Percentiles rank a stretch among this genome's conserved stretches.
phyloP scores from a whole-genome alignment of 345 rosid species.

The Gossypium anomalum region DNA sequence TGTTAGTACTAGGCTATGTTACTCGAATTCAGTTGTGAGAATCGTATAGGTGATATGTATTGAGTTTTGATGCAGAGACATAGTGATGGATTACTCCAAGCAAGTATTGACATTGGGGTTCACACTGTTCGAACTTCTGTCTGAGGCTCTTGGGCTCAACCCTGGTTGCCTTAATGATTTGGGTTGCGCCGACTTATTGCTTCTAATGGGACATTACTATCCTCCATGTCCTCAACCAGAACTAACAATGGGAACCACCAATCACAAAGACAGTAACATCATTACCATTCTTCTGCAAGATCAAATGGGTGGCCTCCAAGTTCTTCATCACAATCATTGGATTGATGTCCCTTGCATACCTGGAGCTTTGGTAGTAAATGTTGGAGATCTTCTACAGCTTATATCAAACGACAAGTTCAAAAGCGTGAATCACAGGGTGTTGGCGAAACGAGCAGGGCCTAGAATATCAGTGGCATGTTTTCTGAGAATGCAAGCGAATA shows the following conservation, averaged over 20 bases:
- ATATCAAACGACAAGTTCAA: slow-evolving; percentile 41
- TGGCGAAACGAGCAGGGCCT: slow-evolving; percentile 36
- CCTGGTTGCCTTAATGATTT: slow-evolving; percentile 24
- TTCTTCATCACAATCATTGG: slow-evolving; percentile 40
- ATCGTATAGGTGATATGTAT: no score
- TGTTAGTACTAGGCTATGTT: not conserved
- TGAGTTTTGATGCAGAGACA: slow-evolving; percentile 24
- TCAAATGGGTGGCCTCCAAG: slow-evolving; percentile 44
- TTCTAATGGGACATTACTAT: slow-evolving; percentile 34
- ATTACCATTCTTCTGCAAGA: slow-evolving; percentile 46
- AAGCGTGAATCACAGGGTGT: slow-evolving; percentile 40
- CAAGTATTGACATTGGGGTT: slow-evolving; percentile 28
- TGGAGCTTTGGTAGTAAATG: slow-evolving; percentile 28
- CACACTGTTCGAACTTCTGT: slow-evolving; percentile 30
- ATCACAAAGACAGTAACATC: slow-evolving; percentile 29
- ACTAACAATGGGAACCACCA: slow-evolving; percentile 28
- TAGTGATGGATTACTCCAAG: slow-evolving; percentile 31
- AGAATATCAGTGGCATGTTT: slow-evolving; percentile 37
- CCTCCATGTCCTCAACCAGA: slow-evolving; percentile 51
- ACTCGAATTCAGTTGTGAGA: not conserved
- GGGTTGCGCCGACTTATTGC: slow-evolving; percentile 26
- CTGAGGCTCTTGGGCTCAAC: slow-evolving; percentile 40
- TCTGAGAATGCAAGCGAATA: slow-evolving; percentile 6
- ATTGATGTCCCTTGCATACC: slow-evolving; percentile 31
- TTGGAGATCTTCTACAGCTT: slow-evolving; percentile 47